Conservation (phyloP, 164 flowering plant species). For the Vitis rupestris region DNA sequence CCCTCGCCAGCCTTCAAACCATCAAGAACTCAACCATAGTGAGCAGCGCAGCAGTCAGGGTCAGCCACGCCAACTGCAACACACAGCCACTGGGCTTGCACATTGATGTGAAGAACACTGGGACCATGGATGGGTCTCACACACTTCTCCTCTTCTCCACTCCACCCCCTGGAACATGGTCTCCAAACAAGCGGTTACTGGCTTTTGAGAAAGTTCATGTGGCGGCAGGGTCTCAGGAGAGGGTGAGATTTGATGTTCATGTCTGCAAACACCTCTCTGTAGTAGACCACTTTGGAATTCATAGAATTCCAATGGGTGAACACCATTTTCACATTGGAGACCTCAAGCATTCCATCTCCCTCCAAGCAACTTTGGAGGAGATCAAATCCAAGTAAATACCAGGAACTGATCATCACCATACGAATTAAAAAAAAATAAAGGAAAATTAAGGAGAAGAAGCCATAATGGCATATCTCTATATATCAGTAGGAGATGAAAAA, state of each 20-base stretch:
- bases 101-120: conserved; percentile 55
- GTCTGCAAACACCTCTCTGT: conserved; percentile 54
- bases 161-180: conserved; percentile 33
- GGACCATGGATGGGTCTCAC: conserved; percentile 53
- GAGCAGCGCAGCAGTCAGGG: conserved; percentile 24
- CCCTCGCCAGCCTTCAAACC: conserved; percentile 21
- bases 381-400: conserved; percentile 1
- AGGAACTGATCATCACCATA: too few species aligned
- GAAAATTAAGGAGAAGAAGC: background rate
- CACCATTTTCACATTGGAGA: conserved; percentile 58
- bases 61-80: conserved; percentile 38
- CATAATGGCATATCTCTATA: too few species aligned
- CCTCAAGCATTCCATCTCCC: conserved; percentile 39
- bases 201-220: conserved; percentile 55
- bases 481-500: too few species aligned
- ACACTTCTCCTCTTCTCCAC: conserved; percentile 46
- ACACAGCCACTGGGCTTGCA: conserved; percentile 23
- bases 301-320: conserved; percentile 62
- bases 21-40: conserved; percentile 25
- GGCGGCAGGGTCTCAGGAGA: conserved; percentile 26
- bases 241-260: conserved; percentile 34
- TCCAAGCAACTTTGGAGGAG: conserved; percentile 27
- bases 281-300: conserved; percentile 46
- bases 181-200: conserved; percentile 35
- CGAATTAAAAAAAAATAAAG: background rate